Evolutionary conservation across 2,329 filamentous ascomycete genomes (phyloP), one percentile per base, ranked within the genome.

Genomic region (Diaporthe sp.): DNA sequence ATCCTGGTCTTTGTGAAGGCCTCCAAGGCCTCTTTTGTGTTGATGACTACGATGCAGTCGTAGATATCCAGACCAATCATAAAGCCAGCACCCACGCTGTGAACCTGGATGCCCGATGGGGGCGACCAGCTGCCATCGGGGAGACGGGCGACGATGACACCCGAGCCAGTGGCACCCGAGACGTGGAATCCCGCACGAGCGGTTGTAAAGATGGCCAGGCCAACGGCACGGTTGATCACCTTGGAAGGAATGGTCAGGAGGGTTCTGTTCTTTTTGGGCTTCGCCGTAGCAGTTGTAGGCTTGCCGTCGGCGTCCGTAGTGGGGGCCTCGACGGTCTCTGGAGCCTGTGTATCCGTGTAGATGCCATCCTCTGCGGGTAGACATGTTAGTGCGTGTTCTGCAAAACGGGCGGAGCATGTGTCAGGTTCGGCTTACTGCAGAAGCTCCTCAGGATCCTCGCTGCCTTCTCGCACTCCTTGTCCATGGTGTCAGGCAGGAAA

Each of bases 401-500:
- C n/a, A 7, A 13, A 25, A 6, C 45, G 28, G n/a, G 13, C 17
- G 10, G n/a, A 15, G 10, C 58, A 2, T 13, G 10, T 13, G 1
- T 5, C 7, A 13, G 25, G 12, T 42, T 30, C 25, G 10, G 83
- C 91, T 80, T 87, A 94, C 92, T 97, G 87, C 95, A 97, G 84
- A 98, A 98, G 77, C 92, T 94, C 80, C 90, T 91, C 35, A 98
- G 83, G 64, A 98, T 97, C 17, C 94, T 87, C 45, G 95, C 95
- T 0, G 95, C 95, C 86, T 98, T 98, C 84, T 98, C 95, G 78
- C 93, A 94, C 85, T 98, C 96, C 83, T 95, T 95, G 81, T 97
- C 95, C 77, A 98, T 87, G 1, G 93, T 92, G 72, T 93, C 94
- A 1, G 95, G 95, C 89, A 96, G 93, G 83, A 97, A 97, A 30